These are phyloP conservation scores for Senna siamea DNA, from an alignment of 306 rosid species.

Conservation along the genomic window DNA sequence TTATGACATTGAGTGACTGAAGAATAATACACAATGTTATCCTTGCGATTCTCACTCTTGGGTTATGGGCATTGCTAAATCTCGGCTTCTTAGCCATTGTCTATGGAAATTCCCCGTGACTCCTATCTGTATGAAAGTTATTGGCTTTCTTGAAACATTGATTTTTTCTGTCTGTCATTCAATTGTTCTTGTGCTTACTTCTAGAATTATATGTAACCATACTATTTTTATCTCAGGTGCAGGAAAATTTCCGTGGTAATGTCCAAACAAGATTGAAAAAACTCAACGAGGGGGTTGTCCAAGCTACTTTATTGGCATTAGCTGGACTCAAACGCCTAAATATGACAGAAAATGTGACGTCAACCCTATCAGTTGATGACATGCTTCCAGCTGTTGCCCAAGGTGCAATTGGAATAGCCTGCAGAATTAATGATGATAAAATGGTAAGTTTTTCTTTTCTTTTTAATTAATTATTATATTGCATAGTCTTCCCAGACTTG, in stretches of 20 bases:
- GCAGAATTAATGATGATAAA: slow-evolving; percentile 58
- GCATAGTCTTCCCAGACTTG: neutral
- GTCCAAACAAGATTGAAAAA: slow-evolving; percentile 90
- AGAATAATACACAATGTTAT: too few relatives aligned
- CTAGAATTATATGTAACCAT: neutral
- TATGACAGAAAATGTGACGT: slow-evolving; percentile 56
- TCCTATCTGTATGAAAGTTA: neutral
- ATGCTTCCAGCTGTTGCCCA: slow-evolving; percentile 65
- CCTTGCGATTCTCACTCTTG: too few relatives aligned
- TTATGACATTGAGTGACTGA: too few relatives aligned
- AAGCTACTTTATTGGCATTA: slow-evolving; percentile 92
- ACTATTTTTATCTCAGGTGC: slow-evolving; percentile 58
- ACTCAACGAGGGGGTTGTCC: slow-evolving; percentile 83
- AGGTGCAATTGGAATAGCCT: slow-evolving; percentile 60
- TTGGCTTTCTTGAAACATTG: slow-evolving; percentile 2
- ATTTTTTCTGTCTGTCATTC: neutral
- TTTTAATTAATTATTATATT: neutral
- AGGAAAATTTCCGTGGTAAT: slow-evolving; percentile 93
- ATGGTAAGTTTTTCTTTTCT: slow-evolving; percentile 57
- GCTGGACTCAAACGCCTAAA: slow-evolving; percentile 91
- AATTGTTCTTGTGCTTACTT: neutral
- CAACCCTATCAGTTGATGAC: slow-evolving; percentile 53
- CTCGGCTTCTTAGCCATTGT: too few relatives aligned
- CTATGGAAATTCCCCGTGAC: neutral
- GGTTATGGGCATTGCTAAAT: too few relatives aligned